These are phyloP conservation scores for Beauveria medogensis DNA, from an alignment of 2,329 filamentous ascomycete genomes.

Conservation along the genomic window DNA sequence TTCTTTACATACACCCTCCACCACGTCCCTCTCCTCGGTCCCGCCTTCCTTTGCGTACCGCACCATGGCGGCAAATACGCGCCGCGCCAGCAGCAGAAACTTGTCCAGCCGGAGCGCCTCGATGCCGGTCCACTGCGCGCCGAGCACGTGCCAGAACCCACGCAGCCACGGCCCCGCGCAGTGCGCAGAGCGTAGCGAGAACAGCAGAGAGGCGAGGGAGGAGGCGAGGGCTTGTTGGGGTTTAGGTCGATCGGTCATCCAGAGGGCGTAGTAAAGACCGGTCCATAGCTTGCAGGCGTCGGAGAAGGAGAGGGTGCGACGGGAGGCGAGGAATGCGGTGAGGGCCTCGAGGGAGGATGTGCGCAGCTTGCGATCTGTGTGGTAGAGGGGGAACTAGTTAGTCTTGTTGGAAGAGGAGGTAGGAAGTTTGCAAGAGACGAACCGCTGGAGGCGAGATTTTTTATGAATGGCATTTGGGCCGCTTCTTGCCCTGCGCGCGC, in stretches of 20 bases:
- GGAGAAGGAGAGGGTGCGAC: conserved; percentile 50
- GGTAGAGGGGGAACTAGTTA: neutral
- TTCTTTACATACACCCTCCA: conserved; percentile 20
- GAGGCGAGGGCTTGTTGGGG: conserved; percentile 76
- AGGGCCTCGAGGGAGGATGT: conserved; percentile 71
- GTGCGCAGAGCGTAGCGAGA: conserved; percentile 38
- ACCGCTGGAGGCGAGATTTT: conserved; percentile 80
- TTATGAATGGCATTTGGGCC: conserved; percentile 64
- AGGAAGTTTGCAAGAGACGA: conserved; percentile 22
- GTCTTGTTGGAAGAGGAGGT: neutral
- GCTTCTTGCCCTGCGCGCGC: conserved; percentile 26
- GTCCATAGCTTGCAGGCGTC: conserved; percentile 90
- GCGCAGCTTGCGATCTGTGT: conserved; percentile 65
- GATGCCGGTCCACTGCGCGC: conserved; percentile 63
- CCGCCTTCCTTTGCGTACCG: conserved; percentile 28
- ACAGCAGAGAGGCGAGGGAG: conserved; percentile 62
- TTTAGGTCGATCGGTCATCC: conserved; percentile 86
- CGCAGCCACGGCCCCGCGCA: conserved; percentile 42
- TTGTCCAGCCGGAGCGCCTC: conserved; percentile 83
- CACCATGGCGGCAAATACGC: conserved; percentile 68
- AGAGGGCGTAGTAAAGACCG: conserved; percentile 85
- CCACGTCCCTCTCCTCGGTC: conserved; percentile 20
- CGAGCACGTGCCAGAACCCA: conserved; percentile 65
- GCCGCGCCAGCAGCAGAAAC: conserved; percentile 76
- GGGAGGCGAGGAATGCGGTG: conserved; percentile 64